Percentiles rank a stretch among this genome's conserved stretches.
Evolutionary conservation across 306 rosid genomes (phyloP).

Genomic region (Gynostemma pentaphyllum): DNA sequence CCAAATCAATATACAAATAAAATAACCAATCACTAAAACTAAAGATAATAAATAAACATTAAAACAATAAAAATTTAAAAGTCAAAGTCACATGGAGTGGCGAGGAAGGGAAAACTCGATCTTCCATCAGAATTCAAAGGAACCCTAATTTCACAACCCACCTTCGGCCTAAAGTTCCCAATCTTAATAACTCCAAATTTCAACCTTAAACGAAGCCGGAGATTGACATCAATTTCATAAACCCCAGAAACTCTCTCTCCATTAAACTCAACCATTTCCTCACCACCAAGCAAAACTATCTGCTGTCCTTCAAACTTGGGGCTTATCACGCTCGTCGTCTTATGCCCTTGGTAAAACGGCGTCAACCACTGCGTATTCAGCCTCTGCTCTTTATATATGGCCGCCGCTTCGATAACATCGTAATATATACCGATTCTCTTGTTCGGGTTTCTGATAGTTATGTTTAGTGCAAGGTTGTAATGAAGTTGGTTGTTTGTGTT

Average conservation of each 20-base stretch:
- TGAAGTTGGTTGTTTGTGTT: neutral
- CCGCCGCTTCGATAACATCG: neutral
- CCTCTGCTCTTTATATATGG: neutral
- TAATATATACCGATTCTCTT: conserved; percentile 3
- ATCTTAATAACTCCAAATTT: conserved; percentile 36
- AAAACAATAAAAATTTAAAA: conserved; percentile 15
- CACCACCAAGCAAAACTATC: neutral
- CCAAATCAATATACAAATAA: too few relatives aligned
- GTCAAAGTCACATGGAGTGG: conserved; percentile 39
- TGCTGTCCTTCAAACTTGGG: neutral
- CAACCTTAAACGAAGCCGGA: conserved; percentile 43
- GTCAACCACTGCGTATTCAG: neutral
- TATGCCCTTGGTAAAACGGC: conserved; percentile 6
- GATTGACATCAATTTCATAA: conserved; percentile 40
- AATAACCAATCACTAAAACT: too few relatives aligned
- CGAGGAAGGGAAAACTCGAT: conserved; percentile 16
- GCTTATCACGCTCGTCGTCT: neutral
- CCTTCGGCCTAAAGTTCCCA: conserved; percentile 39
- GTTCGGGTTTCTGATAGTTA: conserved; percentile 16
- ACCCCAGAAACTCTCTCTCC: conserved; percentile 24
- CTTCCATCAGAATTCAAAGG: conserved; percentile 27
- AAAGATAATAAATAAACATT: too few relatives aligned
- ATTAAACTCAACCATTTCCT: conserved; percentile 7
- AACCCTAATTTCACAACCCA: conserved; percentile 42
- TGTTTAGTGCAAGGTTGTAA: conserved; percentile 17